Conservation (phyloP, 2,329 filamentous ascomycete genomes). For the Zasmidium citrigriseum region DNA sequence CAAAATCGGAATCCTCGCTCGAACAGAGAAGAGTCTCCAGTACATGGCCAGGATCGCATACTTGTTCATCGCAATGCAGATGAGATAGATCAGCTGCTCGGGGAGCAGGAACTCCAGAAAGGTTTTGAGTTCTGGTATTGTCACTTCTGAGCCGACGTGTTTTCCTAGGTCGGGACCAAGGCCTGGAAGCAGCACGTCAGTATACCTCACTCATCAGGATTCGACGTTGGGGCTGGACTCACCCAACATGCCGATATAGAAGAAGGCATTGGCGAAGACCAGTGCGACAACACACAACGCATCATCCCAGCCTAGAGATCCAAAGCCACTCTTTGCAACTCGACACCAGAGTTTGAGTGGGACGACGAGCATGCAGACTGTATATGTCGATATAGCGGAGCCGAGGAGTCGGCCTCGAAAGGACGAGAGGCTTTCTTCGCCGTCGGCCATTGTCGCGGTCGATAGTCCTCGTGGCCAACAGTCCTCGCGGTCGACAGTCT, state of each 20-base stretch:
- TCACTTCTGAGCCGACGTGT: constrained; percentile 7
- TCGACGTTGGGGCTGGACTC: too few species aligned
- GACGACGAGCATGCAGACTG: constrained; percentile 13
- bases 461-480: background rate
- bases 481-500: too few species aligned
- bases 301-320: constrained; percentile 15
- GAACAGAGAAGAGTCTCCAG: constrained; percentile 24
- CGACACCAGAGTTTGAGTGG: constrained; percentile 19
- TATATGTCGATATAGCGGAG: constrained; percentile 15
- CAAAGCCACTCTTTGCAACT: constrained; percentile 6
- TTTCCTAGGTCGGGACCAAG: constrained; percentile 10
- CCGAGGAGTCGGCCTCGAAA: constrained; percentile 7
- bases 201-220: too few species aligned
- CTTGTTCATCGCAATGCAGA: constrained; percentile 19
- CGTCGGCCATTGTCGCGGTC: background rate
- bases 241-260: constrained; percentile 16
- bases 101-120: constrained; percentile 15
- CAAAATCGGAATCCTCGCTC: constrained; percentile 12
- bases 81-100: constrained; percentile 17
- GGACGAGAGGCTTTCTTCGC: constrained; percentile 6
- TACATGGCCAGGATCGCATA: constrained; percentile 24
- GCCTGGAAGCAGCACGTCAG: background rate
- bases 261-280: constrained; percentile 9
- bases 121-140: constrained; percentile 1
- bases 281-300: constrained; percentile 5